Evolutionary conservation across 2,329 filamentous ascomycete species (phyloP).

Genomic region (Immersiporthe knoxdaviesiana): DNA sequence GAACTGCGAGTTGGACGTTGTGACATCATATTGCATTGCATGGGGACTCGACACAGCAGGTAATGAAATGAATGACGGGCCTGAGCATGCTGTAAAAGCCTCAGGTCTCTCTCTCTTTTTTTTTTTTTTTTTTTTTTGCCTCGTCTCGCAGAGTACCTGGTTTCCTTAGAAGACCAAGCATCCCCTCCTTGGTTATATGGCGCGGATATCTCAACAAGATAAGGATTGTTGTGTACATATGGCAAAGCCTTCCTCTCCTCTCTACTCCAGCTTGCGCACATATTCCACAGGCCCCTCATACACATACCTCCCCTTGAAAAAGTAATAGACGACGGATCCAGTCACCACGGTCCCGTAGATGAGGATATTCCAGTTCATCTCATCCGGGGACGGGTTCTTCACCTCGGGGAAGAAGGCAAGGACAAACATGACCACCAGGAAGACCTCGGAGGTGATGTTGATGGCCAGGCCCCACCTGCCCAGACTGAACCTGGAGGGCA

Average conservation of each 20-base stretch:
- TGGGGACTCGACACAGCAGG: too few species aligned
- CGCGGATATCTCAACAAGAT: too few species aligned
- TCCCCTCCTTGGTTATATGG: too few species aligned
- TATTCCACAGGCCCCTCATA: slow-evolving; percentile 26
- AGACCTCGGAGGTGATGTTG: slow-evolving; percentile 27
- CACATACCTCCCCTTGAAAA: slow-evolving; percentile 16
- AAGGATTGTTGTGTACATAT: too few species aligned
- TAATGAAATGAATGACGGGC: too few species aligned
- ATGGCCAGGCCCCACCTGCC: slow-evolving; percentile 27
- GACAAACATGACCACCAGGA: slow-evolving; percentile 28
- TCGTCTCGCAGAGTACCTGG: neutral
- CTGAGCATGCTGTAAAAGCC: too few species aligned
- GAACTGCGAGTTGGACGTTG: too few species aligned
- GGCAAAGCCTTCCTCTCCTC: too few species aligned
- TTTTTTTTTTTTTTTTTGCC: neutral
- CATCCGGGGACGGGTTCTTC: slow-evolving; percentile 18
- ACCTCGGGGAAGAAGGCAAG: slow-evolving; percentile 28
- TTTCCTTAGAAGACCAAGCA: neutral
- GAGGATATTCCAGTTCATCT: slow-evolving; percentile 31
- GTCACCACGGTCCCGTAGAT: slow-evolving; percentile 26
- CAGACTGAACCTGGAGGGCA: slow-evolving; percentile 27
- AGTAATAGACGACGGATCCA: slow-evolving; percentile 25
- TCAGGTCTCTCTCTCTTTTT: too few species aligned
- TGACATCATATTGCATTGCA: too few species aligned
- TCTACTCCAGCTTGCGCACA: slow-evolving; percentile 23